Percentiles rank a stretch among this genome's conserved stretches.
These are phyloP conservation scores for Tolypocladium album DNA, from an alignment of 2,329 filamentous ascomycete genomes.

Conservation along the genomic window DNA sequence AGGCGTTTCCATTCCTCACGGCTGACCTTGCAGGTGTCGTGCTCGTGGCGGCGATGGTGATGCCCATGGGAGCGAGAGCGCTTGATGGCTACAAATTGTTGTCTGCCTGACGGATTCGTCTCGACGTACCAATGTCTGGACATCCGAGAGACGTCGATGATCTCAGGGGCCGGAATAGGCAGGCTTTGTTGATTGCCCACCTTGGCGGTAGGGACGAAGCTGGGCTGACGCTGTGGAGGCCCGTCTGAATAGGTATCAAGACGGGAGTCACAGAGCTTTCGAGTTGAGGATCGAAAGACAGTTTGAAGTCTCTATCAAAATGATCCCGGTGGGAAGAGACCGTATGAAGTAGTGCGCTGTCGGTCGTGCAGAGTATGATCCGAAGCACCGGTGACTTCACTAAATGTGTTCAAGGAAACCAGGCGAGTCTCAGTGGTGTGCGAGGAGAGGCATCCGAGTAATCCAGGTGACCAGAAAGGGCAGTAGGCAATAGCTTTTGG, in stretches of 20 bases:
- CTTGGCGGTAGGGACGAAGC: conserved; percentile 4
- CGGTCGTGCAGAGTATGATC: neutral
- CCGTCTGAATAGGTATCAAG: conserved; percentile 1
- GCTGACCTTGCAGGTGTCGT: conserved; percentile 24
- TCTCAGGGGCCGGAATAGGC: conserved; percentile 1
- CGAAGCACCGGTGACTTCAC: neutral
- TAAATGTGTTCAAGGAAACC: neutral
- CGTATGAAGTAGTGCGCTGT: neutral
- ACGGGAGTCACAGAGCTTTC: neutral
- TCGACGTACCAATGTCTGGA: conserved; percentile 26
- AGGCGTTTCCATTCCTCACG: conserved; percentile 25
- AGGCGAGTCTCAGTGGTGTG: neutral
- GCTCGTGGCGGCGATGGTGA: conserved; percentile 18
- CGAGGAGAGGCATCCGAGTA: conserved; percentile 1
- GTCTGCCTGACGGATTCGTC: conserved; percentile 19
- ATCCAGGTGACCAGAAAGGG: conserved; percentile 2
- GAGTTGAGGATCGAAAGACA: neutral
- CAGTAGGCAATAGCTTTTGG: neutral
- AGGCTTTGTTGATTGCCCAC: conserved; percentile 8
- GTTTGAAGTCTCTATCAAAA: too few relatives aligned
- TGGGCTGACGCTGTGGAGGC: neutral
- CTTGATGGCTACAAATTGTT: conserved; percentile 28
- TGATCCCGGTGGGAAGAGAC: neutral
- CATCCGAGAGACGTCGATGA: conserved; percentile 13
- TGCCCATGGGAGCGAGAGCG: conserved; percentile 24